These are phyloP conservation scores for Pleurotus platypus DNA, from an alignment of 768 basidiomycete species.

Conservation along the genomic window DNA sequence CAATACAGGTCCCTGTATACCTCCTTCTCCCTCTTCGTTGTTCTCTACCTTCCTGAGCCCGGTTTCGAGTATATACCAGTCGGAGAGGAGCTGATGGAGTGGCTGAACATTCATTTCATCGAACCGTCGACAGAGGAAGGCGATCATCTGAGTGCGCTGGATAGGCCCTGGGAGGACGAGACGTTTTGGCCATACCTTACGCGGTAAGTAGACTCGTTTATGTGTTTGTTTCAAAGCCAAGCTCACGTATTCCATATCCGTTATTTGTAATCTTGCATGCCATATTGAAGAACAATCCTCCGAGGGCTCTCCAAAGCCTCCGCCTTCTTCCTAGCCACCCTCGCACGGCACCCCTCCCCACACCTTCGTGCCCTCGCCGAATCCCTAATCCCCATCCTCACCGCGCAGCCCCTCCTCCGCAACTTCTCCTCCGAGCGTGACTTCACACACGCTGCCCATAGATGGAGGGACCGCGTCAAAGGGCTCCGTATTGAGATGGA, in stretches of 20 bases:
- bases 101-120: conserved; percentile 93
- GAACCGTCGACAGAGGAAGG: conserved; percentile 87
- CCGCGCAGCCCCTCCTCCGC: conserved; percentile 70
- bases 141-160: conserved; percentile 65
- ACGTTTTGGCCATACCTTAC: conserved; percentile 83
- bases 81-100: conserved; percentile 93
- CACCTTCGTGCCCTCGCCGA: conserved; percentile 65
- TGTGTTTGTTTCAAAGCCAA: neutral
- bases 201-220: conserved; percentile 41
- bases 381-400: conserved; percentile 61
- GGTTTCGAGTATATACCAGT: conserved; percentile 82
- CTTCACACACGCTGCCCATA: conserved; percentile 69
- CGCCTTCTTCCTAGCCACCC: conserved; percentile 72
- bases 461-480: conserved; percentile 77
- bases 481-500: conserved; percentile 74
- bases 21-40: conserved; percentile 78
- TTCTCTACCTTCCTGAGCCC: conserved; percentile 78
- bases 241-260: no score
- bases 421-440: conserved; percentile 74
- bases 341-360: conserved; percentile 68
- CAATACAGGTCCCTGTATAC: conserved; percentile 78
- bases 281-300: conserved; percentile 53
- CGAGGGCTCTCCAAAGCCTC: conserved; percentile 85
- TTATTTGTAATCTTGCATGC: no score
- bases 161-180: conserved; percentile 77